Conservation (phyloP, 2,329 filamentous ascomycete species). For the Alternaria angustiovoidea region DNA sequence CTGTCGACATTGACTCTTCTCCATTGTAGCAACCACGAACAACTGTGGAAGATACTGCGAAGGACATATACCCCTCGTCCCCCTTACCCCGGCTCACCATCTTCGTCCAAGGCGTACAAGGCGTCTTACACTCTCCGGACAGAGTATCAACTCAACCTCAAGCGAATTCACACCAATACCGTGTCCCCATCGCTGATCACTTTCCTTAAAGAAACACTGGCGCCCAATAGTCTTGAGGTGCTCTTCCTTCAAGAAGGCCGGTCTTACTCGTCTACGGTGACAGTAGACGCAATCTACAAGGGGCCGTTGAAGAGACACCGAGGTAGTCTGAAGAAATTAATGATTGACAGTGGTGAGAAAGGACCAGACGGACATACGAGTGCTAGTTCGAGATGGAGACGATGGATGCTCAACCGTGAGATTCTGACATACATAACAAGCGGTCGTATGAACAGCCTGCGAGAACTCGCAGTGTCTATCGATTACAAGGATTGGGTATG, state of each 20-base stretch:
- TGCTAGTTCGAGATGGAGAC: conserved; percentile 62
- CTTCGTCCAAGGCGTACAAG: conserved; percentile 47
- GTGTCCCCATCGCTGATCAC: conserved; percentile 73
- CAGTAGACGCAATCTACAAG: conserved; percentile 74
- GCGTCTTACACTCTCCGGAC: conserved; percentile 50
- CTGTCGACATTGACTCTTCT: conserved; percentile 77
- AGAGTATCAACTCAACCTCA: conserved; percentile 66
- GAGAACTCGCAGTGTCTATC: conserved; percentile 75
- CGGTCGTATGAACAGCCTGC: conserved; percentile 75
- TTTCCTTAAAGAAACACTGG: conserved; percentile 79
- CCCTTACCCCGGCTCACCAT: conserved; percentile 45
- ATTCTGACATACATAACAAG: conserved; percentile 77
- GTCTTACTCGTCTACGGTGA: conserved; percentile 64
- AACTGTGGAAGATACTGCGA: conserved; percentile 76
- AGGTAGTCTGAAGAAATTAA: conserved; percentile 73
- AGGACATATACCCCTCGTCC: conserved; percentile 57
- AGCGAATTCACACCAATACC: conserved; percentile 77
- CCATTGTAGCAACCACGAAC: conserved; percentile 75
- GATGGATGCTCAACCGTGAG: conserved; percentile 76
- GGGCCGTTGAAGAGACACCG: conserved; percentile 75
- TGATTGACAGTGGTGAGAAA: conserved; percentile 75
- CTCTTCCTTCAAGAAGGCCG: conserved; percentile 77
- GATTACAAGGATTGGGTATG: conserved; percentile 82
- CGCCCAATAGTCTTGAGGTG: conserved; percentile 80
- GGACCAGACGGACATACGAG: conserved; percentile 53